A percentile compares a stretch with the other conserved stretches of the same genome.
These are phyloP conservation scores for Termitomyces sp. DNA, from an alignment of 768 basidiomycete species.

Conservation along the genomic window DNA sequence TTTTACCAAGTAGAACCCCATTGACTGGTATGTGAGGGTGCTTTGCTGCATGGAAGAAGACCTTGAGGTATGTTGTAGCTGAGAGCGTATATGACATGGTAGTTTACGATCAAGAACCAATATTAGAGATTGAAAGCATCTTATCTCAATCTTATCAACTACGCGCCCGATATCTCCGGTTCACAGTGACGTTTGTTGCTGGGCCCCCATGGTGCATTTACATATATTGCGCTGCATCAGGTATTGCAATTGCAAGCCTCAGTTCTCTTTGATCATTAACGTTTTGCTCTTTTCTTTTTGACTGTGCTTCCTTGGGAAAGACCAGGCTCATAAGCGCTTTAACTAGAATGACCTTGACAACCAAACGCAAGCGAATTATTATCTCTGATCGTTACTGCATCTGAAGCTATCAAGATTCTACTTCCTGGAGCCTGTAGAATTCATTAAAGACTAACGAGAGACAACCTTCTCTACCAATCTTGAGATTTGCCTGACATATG, in stretches of 20 bases:
- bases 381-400: neutral
- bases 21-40: constrained; percentile 68
- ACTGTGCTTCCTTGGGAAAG: neutral
- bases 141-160: neutral
- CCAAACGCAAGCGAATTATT: neutral
- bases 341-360: neutral
- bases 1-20: constrained; percentile 68
- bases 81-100: constrained; percentile 43
- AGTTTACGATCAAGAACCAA: neutral
- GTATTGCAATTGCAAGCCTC: no score
- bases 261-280: neutral
- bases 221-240: no score
- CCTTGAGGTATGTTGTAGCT: constrained; percentile 62
- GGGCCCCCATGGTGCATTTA: no score
- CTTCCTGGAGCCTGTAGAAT: neutral
- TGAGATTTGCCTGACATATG: neutral
- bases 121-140: neutral
- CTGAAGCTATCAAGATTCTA: neutral
- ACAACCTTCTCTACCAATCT: neutral
- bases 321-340: neutral
- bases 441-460: neutral
- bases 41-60: constrained; percentile 76
- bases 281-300: neutral
- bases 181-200: no score
- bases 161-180: neutral